Percentiles rank a stretch among this genome's conserved stretches.
Conservation (phyloP, 352 stramenopile genomes). For the Pythium folliculosum region DNA sequence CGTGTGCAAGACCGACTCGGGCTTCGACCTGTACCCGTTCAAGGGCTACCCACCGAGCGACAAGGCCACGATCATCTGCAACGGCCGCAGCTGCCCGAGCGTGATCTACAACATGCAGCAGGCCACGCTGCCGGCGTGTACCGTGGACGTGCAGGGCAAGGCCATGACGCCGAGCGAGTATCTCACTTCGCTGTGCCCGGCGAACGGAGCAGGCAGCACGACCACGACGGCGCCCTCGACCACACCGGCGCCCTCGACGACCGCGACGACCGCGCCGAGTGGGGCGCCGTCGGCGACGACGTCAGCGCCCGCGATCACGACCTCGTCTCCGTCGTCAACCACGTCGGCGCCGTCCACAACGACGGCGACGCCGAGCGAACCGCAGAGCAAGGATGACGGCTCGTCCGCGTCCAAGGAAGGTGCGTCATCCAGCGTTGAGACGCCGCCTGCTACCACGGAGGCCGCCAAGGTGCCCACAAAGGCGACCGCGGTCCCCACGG, state of each 20-base stretch:
- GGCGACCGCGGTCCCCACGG: too few relatives aligned
- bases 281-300: not conserved
- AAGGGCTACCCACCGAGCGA: constrained; percentile 21
- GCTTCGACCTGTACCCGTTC: constrained; percentile 38
- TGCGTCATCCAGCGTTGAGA: not conserved
- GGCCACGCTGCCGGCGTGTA: constrained; percentile 28
- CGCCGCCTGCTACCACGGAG: not conserved
- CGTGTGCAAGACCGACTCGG: constrained; percentile 36
- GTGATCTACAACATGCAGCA: constrained; percentile 25
- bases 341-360: not conserved
- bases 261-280: not conserved
- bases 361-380: not conserved
- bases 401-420: not conserved
- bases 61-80: constrained; percentile 34
- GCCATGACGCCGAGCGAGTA: constrained; percentile 26
- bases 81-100: constrained; percentile 36
- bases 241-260: not conserved
- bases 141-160: constrained; percentile 23
- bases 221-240: not conserved
- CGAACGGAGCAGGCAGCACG: not conserved
- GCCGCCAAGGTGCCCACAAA: not conserved
- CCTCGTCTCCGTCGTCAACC: not conserved
- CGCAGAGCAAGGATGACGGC: not conserved
- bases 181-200: constrained; percentile 31
- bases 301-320: not conserved